Percentiles rank a stretch among this genome's conserved stretches.
Conservation (phyloP, 1,139 yeast species). For the Diutina catenulata region DNA sequence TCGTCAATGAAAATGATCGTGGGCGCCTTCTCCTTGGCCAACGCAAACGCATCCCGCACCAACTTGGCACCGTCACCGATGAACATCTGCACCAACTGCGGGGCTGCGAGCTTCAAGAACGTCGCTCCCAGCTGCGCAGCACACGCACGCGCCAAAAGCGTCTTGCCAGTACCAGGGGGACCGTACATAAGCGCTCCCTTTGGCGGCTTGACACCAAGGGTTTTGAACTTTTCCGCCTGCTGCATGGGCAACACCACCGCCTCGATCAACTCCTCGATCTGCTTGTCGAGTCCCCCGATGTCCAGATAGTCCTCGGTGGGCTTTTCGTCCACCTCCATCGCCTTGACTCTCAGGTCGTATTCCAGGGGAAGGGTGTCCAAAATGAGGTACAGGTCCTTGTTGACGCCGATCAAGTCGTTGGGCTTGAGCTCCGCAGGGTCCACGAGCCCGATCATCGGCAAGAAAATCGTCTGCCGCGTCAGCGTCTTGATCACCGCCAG, state of each 20-base stretch:
- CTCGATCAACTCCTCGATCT: conserved; percentile 93
- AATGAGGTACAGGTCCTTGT: conserved; percentile 89
- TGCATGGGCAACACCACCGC: conserved; percentile 98
- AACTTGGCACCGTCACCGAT: conserved; percentile 99
- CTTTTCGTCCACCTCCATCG: conserved; percentile 98
- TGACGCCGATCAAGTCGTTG: conserved; percentile 94
- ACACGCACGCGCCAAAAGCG: conserved; percentile 94
- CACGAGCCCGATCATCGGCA: conserved; percentile 92
- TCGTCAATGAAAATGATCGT: conserved; percentile 96
- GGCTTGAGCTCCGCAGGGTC: conserved; percentile 85
- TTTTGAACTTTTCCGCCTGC: conserved; percentile 91
- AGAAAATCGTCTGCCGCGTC: conserved; percentile 91
- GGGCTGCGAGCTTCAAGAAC: conserved; percentile 91
- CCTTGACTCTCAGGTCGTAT: conserved; percentile 94
- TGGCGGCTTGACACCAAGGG: conserved; percentile 90
- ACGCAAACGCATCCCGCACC: conserved; percentile 96
- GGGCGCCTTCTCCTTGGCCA: conserved; percentile 97
- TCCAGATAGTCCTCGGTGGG: conserved; percentile 96
- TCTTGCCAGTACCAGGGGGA: conserved; percentile 99
- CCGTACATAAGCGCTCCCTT: conserved; percentile 99
- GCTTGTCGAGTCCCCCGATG: conserved; percentile 96
- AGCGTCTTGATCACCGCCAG: conserved; percentile 97
- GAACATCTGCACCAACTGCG: conserved; percentile 97
- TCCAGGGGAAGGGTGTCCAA: conserved; percentile 94
- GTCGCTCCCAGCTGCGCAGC: conserved; percentile 99